phyloP scores from a whole-genome alignment of 345 rosid genomes.

The Salix brachista region DNA sequence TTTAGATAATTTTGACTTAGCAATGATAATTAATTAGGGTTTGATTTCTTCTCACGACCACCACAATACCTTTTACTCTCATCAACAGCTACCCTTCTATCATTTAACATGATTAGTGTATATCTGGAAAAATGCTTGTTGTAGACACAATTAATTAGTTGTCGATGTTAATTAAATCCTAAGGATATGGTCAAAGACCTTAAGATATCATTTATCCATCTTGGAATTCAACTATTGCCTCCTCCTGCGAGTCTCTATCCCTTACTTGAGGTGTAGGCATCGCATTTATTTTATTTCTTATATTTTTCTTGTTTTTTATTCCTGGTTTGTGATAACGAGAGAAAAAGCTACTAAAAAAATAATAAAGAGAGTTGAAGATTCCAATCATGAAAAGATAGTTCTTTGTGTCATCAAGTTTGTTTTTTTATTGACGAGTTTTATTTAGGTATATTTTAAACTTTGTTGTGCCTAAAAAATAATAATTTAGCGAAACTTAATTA shows the following conservation, averaged over 20 bases:
- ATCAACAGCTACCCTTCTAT: neutral
- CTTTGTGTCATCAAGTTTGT: too few relatives aligned
- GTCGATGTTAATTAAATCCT: neutral
- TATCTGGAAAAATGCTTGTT: neutral
- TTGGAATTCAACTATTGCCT: neutral
- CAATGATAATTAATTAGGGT: neutral
- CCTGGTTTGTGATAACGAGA: too few relatives aligned
- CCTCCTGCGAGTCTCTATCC: neutral
- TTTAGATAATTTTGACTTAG: neutral
- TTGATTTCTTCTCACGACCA: neutral
- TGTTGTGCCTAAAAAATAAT: too few relatives aligned
- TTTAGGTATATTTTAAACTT: too few relatives aligned
- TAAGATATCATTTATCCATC: neutral
- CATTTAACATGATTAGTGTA: neutral
- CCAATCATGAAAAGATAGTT: too few relatives aligned
- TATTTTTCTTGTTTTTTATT: too few relatives aligned
- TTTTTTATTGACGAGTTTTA: too few relatives aligned
- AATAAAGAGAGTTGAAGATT: too few relatives aligned
- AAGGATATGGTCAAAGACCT: neutral
- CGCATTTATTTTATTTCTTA: neutral
- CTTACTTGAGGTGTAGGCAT: neutral
- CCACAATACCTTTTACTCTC: neutral
- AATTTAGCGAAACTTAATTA: too few relatives aligned
- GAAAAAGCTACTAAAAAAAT: too few relatives aligned
- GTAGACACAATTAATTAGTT: neutral